A percentile compares a stretch with the other conserved stretches of the same genome.
Conservation (phyloP, 192 early-diverging fungal genomes). For the Geosiphon pyriformis region DNA sequence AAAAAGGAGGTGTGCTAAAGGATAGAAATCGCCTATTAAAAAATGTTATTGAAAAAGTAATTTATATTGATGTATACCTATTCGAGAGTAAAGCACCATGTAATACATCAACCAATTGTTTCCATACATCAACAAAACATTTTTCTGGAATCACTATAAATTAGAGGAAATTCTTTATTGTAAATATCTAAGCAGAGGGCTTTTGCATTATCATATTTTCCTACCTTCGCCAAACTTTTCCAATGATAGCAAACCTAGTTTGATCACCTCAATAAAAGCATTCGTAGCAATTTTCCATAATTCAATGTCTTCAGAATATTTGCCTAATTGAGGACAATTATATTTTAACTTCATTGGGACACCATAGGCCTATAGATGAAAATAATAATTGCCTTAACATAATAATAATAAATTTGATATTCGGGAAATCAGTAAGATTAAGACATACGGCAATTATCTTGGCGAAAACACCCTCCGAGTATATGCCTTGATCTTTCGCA, state of each 20-base stretch:
- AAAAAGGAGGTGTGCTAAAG: slow-evolving; percentile 41
- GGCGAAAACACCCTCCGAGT: slow-evolving; percentile 46
- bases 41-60: too few relatives aligned
- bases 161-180: too few relatives aligned
- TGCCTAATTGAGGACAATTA: slow-evolving; percentile 66
- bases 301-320: slow-evolving; percentile 60
- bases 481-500: slow-evolving; percentile 44
- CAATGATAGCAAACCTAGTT: slow-evolving; percentile 41
- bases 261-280: slow-evolving; percentile 54
- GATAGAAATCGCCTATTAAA: too few relatives aligned
- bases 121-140: slow-evolving; percentile 46
- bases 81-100: slow-evolving; percentile 54
- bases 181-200: too few relatives aligned
- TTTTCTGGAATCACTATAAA: slow-evolving; percentile 47
- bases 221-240: slow-evolving; percentile 37
- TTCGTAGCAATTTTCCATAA: slow-evolving; percentile 69
- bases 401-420: neutral
- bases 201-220: too few relatives aligned
- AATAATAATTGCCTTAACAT: neutral
- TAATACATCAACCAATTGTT: slow-evolving; percentile 52
- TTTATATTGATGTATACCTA: slow-evolving; percentile 48
- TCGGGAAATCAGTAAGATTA: neutral
- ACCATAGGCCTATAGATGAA: slow-evolving; percentile 46
- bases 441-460: slow-evolving; percentile 39
- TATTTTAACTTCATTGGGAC: slow-evolving; percentile 71